Base-by-base conservation (phyloP, 2,329 filamentous ascomycete species). In the Stylonectria norvegica region DNA sequence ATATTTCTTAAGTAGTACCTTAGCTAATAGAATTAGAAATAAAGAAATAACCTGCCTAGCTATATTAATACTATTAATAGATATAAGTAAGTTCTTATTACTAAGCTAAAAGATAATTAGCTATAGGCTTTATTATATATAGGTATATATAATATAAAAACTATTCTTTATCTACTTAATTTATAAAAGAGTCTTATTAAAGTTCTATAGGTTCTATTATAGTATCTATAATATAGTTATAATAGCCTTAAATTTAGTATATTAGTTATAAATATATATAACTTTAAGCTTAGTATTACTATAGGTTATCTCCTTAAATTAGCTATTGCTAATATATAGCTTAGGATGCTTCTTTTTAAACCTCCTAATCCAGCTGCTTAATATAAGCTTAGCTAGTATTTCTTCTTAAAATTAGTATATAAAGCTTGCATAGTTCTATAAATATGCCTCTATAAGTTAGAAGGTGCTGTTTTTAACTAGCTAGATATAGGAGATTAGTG, bases 151-250 rank as follows among this genome's bases (percentile, higher is more conserved):
- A 14, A 36, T 25, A 16, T 25, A 25, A 2, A 36, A 1, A 14
- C 8, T 36, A 27, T 22, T 16, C 14, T 36, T 25, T 11, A 36
- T 15, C 15, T 15, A 34, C 32, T 12, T 14, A 34, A 34, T 34
- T 34, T 34, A 14, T 34, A 34, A 20, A 12, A 15, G 32, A 15
- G 20, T 27, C 34, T 36, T 15, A 16, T 36, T 25, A 36, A 36
- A 36, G 20, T 36, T 36, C 20, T 9, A 36, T 10, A 36, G 20
- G 17, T 36, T 25, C 10, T 10, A 14, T 16, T 16, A 5, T 18
- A 16, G 5, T 9, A 36, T 7, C 7, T 36, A 23, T 15, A 20
- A 16, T 25, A 16, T 4, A 11, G 15, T n/a, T 4, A 10, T 15
- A 36, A 15, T 3, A 36, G 8, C 5, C 9, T 25, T 25, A 25